Conservation (phyloP, 148 eudicot species). For the Agrostemma githago region DNA sequence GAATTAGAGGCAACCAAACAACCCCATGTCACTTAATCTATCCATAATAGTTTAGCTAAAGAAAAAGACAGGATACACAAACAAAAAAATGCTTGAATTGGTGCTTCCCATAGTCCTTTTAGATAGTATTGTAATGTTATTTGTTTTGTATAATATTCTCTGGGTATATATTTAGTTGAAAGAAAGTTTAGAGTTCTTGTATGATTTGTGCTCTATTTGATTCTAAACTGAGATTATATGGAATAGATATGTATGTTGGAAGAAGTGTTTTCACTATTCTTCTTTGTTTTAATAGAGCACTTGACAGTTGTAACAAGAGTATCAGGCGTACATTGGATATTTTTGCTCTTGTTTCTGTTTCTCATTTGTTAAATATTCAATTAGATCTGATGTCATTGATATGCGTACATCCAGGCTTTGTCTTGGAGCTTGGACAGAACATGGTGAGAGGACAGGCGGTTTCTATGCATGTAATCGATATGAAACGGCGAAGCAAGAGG, state of each 20-base stretch:
- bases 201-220: not conserved
- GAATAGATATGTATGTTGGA: not conserved
- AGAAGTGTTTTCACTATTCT: not conserved
- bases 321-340: not conserved
- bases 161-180: not conserved
- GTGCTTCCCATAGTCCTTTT: not conserved
- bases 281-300: not conserved
- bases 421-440: conserved; percentile 85
- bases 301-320: not conserved
- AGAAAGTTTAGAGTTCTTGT: not conserved
- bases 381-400: conserved; percentile 12
- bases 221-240: not conserved
- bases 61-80: not conserved
- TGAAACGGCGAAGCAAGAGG: conserved; percentile 86
- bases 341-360: not conserved
- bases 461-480: conserved; percentile 93
- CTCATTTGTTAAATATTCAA: not conserved
- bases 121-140: not conserved
- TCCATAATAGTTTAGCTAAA: not conserved
- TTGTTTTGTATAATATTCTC: not conserved
- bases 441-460: conserved; percentile 91
- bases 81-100: not conserved
- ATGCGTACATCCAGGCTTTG: conserved; percentile 56
- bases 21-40: not conserved
- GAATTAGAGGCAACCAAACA: too few species aligned